Percentiles rank a stretch among this genome's conserved stretches.
These are phyloP conservation scores for Peronospora farinosa DNA, from an alignment of 352 stramenopile species.

Conservation along the genomic window DNA sequence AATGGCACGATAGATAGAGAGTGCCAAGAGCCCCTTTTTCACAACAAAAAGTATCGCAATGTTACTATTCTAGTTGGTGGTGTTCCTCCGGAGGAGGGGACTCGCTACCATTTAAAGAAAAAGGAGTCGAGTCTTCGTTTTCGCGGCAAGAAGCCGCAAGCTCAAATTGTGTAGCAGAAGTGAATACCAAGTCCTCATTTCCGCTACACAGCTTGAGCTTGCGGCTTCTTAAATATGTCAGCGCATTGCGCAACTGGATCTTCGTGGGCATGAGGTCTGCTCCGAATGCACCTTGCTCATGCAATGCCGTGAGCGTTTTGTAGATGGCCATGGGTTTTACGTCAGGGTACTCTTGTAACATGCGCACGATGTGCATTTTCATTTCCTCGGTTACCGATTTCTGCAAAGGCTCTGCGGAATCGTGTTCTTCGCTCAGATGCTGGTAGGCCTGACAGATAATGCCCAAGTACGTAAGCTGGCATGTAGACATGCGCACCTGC, in stretches of 20 bases:
- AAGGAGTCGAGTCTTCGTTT: slow-evolving; percentile 49
- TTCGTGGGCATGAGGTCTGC: slow-evolving; percentile 76
- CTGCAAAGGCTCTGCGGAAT: slow-evolving; percentile 66
- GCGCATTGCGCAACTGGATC: slow-evolving; percentile 71
- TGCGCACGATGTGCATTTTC: slow-evolving; percentile 63
- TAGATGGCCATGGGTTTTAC: slow-evolving; percentile 77
- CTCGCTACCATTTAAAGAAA: slow-evolving; percentile 52
- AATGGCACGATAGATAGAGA: too few relatives aligned
- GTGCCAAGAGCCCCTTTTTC: too few relatives aligned
- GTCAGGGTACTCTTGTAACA: slow-evolving; percentile 55
- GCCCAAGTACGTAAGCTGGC: slow-evolving; percentile 63
- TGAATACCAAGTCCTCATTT: slow-evolving; percentile 7
- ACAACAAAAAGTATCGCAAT: not conserved
- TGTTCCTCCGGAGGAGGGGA: slow-evolving; percentile 54
- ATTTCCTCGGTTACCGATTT: slow-evolving; percentile 70
- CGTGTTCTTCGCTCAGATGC: slow-evolving; percentile 69
- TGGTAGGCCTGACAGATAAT: slow-evolving; percentile 74
- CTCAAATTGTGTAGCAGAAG: slow-evolving; percentile 1
- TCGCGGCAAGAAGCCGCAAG: too few relatives aligned
- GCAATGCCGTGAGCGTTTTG: slow-evolving; percentile 54
- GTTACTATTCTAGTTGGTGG: slow-evolving; percentile 43
- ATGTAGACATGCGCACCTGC: slow-evolving; percentile 78
- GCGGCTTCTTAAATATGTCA: slow-evolving; percentile 75
- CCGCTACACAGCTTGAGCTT: slow-evolving; percentile 45
- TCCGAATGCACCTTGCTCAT: slow-evolving; percentile 51